phyloP scores from a whole-genome alignment of 345 rosid genomes.

The Turritis glabra region DNA sequence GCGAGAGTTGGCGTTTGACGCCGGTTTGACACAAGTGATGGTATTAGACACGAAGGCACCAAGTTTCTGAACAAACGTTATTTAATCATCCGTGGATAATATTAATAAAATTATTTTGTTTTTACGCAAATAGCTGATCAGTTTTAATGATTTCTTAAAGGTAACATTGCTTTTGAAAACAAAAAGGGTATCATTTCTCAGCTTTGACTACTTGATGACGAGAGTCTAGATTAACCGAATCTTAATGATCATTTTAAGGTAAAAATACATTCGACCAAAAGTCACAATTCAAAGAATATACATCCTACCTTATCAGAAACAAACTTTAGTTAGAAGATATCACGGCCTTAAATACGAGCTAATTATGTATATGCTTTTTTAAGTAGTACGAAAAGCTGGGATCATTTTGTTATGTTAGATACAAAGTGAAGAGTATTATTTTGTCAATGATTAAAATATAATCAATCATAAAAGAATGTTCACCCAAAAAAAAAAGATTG shows the following conservation, averaged over 20 bases:
- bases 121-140: not conserved
- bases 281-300: constrained; percentile 8
- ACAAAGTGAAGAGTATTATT: not conserved
- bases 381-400: not conserved
- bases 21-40: constrained; percentile 37
- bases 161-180: constrained; percentile 23
- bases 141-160: not conserved
- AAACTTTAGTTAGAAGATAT: not conserved
- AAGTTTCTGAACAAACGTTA: not conserved
- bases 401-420: not conserved
- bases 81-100: not conserved
- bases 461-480: not conserved
- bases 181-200: constrained; percentile 5
- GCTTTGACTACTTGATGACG: constrained; percentile 30
- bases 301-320: not conserved
- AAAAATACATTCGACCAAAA: constrained; percentile 13
- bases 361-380: not conserved
- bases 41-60: constrained; percentile 34
- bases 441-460: not conserved
- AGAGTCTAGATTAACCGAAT: constrained; percentile 31
- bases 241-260: constrained; percentile 15
- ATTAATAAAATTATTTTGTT: not conserved
- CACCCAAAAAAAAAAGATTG: not conserved
- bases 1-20: constrained; percentile 40
- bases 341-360: not conserved